These are phyloP conservation scores for Fusarium subglutinans DNA, from an alignment of 2,329 filamentous ascomycete genomes.

Conservation along the genomic window DNA sequence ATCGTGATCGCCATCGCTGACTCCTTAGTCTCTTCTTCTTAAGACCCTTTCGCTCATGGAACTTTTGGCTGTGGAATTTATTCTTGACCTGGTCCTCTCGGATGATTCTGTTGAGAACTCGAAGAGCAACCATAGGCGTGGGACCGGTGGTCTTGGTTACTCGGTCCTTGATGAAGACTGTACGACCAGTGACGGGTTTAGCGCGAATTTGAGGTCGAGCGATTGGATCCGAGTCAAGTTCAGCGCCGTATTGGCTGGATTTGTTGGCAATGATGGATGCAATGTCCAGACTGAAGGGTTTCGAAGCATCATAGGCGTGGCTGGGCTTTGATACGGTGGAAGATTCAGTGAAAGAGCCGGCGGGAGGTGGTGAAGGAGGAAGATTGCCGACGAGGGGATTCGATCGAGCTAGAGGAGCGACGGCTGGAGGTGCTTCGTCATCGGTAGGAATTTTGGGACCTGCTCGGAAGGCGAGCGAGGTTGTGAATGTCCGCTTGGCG, in stretches of 20 bases:
- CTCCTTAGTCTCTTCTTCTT: slow-evolving; percentile 80
- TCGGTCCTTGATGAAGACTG: slow-evolving; percentile 50
- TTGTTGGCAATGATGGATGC: slow-evolving; percentile 49
- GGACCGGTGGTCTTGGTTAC: slow-evolving; percentile 43
- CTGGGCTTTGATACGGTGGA: neutral
- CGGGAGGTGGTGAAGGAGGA: slow-evolving; percentile 20
- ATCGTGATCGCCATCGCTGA: slow-evolving; percentile 74
- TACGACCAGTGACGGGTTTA: slow-evolving; percentile 50
- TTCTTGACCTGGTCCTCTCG: slow-evolving; percentile 64
- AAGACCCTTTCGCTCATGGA: slow-evolving; percentile 78
- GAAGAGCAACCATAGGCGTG: slow-evolving; percentile 57
- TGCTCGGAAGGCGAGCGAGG: slow-evolving; percentile 43
- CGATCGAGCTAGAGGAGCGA: slow-evolving; percentile 10
- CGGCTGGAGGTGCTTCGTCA: slow-evolving; percentile 1
- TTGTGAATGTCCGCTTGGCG: slow-evolving; percentile 46
- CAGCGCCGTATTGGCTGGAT: slow-evolving; percentile 33
- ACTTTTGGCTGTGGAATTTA: slow-evolving; percentile 69
- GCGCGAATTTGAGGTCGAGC: slow-evolving; percentile 44
- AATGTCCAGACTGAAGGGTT: slow-evolving; percentile 45
- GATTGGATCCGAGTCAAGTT: slow-evolving; percentile 36
- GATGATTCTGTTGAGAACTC: slow-evolving; percentile 51
- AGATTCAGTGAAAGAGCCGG: neutral
- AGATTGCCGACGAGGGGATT: slow-evolving; percentile 2
- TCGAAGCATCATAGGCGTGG: slow-evolving; percentile 43
- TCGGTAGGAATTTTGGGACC: slow-evolving; percentile 17